Evolutionary conservation across 306 rosid species (phyloP).

Genomic region (Prunus salicina): DNA sequence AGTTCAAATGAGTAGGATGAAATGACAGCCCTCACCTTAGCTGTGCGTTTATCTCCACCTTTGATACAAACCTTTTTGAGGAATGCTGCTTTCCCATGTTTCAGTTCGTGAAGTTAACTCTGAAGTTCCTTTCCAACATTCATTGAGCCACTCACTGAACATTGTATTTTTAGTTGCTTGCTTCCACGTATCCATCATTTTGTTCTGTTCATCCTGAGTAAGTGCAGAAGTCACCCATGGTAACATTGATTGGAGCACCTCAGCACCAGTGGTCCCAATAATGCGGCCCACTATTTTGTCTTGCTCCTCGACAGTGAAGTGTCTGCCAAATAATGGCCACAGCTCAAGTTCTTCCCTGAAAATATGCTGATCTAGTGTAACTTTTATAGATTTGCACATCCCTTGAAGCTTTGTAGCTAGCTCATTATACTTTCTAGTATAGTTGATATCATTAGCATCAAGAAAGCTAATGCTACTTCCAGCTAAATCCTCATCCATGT

Average conservation of each 20-base stretch:
- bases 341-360: conserved; percentile 95
- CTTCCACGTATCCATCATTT: conserved; percentile 99
- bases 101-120: conserved; percentile 48
- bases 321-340: conserved; percentile 94
- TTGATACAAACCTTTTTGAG: conserved; percentile 59
- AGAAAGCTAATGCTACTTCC: conserved; percentile 37
- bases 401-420: conserved; percentile 98
- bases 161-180: conserved; percentile 98
- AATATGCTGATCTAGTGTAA: conserved; percentile 93
- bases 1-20: conserved; percentile 2
- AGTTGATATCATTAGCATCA: conserved; percentile 35
- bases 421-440: conserved; percentile 66
- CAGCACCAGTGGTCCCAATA: conserved; percentile 99
- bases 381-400: conserved; percentile 94
- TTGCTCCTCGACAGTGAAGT: conserved; percentile 96
- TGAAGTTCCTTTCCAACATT: conserved; percentile 89
- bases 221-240: conserved; percentile 99
- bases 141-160: conserved; percentile 98
- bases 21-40: not conserved
- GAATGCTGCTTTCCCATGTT: conserved; percentile 42
- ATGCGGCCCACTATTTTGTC: conserved; percentile 94
- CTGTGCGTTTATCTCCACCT: not conserved
- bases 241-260: conserved; percentile 98
- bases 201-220: conserved; percentile 94
- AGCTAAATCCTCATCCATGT: conserved; percentile 37